Evolutionary conservation across 192 early-diverging fungal genomes (phyloP).

Genomic region (Podochytrium sp.): DNA sequence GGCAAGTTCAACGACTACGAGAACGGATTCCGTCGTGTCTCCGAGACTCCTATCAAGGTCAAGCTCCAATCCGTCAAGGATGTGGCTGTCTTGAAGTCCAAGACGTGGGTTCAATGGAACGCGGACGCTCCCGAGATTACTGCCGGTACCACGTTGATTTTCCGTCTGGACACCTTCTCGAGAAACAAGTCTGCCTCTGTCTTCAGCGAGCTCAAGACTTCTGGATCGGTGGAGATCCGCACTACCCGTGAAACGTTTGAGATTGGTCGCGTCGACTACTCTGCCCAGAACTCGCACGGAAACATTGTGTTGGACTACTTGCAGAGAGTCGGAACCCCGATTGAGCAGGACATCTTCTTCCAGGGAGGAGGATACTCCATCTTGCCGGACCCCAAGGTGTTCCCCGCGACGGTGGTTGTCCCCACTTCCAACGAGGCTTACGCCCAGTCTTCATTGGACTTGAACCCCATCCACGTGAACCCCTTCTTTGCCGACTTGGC

Average conservation of each 20-base stretch:
- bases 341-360: conserved; percentile 89
- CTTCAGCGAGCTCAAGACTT: conserved; percentile 76
- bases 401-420: conserved; percentile 84
- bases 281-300: conserved; percentile 72
- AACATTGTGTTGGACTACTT: conserved; percentile 92
- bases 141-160: conserved; percentile 67
- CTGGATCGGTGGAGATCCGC: conserved; percentile 51
- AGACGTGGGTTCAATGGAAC: conserved; percentile 85
- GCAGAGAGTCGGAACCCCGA: conserved; percentile 80
- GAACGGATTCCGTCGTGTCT: conserved; percentile 82
- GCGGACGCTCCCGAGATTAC: conserved; percentile 65
- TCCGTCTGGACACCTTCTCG: conserved; percentile 74
- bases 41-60: conserved; percentile 80
- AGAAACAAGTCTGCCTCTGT: conserved; percentile 60
- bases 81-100: conserved; percentile 85
- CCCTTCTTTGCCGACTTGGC: conserved; percentile 92
- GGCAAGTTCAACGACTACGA: conserved; percentile 87
- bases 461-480: conserved; percentile 97
- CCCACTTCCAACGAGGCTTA: conserved; percentile 88
- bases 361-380: conserved; percentile 82
- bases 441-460: conserved; percentile 84
- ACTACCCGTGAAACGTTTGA: conserved; percentile 62
- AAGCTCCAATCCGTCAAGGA: conserved; percentile 77
- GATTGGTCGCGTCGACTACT: conserved; percentile 80
- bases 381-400: conserved; percentile 82